Percentiles rank a stretch among this genome's conserved stretches.
phyloP scores from a whole-genome alignment of 257 asterid genomes.

The Solanum piurae region DNA sequence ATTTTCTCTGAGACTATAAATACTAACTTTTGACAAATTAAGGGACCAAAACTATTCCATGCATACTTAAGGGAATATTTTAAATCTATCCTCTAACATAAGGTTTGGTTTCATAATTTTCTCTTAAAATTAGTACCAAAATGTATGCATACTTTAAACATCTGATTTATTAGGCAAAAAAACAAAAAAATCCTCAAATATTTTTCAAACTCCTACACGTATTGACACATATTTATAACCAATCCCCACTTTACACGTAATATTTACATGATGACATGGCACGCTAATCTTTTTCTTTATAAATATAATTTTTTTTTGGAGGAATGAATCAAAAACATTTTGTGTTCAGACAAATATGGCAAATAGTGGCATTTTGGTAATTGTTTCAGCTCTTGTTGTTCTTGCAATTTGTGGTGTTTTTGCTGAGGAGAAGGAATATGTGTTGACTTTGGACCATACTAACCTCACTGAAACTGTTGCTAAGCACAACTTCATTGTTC shows the following conservation, averaged over 20 bases:
- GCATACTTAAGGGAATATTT: background rate
- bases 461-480: slow-evolving; percentile 43
- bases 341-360: background rate
- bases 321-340: background rate
- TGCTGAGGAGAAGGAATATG: slow-evolving; percentile 42
- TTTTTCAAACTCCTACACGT: background rate
- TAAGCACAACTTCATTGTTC: slow-evolving; percentile 52
- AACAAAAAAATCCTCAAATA: background rate
- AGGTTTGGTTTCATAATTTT: background rate
- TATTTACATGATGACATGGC: background rate
- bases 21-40: background rate
- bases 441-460: slow-evolving; percentile 58
- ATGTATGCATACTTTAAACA: background rate
- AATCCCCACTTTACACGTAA: background rate
- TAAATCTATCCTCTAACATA: background rate
- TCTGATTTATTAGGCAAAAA: background rate
- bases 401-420: slow-evolving; percentile 11
- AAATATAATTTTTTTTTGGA: background rate
- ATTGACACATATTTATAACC: background rate
- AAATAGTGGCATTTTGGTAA: slow-evolving; percentile 9
- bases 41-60: background rate
- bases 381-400: slow-evolving; percentile 3
- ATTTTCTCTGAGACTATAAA: background rate
- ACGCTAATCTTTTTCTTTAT: background rate
- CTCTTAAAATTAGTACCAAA: background rate